A percentile compares a stretch with the other conserved stretches of the same genome.
Conservation (phyloP, 2,329 filamentous ascomycete genomes). For the Fusarium secorum region DNA sequence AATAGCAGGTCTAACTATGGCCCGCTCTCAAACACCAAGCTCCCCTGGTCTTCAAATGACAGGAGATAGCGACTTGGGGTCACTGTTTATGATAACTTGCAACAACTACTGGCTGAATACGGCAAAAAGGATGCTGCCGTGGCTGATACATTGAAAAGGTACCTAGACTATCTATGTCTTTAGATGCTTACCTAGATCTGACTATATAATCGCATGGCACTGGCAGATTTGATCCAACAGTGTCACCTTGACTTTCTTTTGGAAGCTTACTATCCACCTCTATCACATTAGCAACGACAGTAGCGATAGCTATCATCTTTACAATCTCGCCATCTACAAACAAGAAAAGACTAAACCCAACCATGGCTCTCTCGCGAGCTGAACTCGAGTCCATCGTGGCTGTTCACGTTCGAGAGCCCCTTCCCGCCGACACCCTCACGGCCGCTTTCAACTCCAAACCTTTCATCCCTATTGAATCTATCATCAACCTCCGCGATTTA, state of each 20-base stretch:
- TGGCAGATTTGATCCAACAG: not conserved
- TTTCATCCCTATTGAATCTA: conserved; percentile 56
- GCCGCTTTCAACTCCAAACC: conserved; percentile 52
- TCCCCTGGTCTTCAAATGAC: not conserved
- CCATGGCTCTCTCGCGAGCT: conserved; percentile 37
- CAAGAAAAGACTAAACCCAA: not conserved
- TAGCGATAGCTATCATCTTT: not conserved
- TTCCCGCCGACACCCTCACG: conserved; percentile 49
- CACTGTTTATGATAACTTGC: not conserved
- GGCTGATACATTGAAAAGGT: not conserved
- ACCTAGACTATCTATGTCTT: not conserved
- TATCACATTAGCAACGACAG: not conserved
- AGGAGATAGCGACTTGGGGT: not conserved
- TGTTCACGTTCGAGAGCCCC: conserved; percentile 51
- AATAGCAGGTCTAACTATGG: not conserved
- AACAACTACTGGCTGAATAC: not conserved
- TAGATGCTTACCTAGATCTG: not conserved
- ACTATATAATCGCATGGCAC: not conserved
- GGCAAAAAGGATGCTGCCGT: not conserved
- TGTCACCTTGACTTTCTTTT: not conserved
- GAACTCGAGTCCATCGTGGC: conserved; percentile 50
- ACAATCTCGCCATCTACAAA: not conserved
- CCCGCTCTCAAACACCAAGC: not conserved
- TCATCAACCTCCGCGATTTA: conserved; percentile 62
- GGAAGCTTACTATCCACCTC: not conserved